Conservation (phyloP, 1,284 basidiomycete species). For the Golubevia pallescens region DNA sequence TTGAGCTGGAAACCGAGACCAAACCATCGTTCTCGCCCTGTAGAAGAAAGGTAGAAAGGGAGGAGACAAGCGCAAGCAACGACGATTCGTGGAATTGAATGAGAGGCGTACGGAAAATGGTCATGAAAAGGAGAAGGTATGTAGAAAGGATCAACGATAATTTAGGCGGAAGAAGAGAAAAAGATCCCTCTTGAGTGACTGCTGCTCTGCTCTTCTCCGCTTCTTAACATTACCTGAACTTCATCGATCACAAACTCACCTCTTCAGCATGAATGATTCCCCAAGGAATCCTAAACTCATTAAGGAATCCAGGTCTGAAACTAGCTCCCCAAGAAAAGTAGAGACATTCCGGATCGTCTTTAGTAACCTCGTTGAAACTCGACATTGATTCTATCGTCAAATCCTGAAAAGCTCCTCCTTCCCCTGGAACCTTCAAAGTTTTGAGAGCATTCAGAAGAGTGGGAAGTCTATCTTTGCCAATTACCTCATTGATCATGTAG, state of each 20-base stretch:
- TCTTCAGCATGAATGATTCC: conserved; percentile 18
- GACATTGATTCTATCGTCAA: conserved; percentile 14
- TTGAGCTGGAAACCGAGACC: conserved; percentile 11
- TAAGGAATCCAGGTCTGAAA: conserved; percentile 13
- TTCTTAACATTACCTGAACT: no score
- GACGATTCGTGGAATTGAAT: no score
- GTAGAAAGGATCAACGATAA: no score
- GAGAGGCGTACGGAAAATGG: no score
- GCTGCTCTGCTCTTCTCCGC: no score
- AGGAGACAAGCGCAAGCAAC: no score
- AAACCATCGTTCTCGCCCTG: conserved; percentile 17
- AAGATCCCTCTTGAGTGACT: no score
- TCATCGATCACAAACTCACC: not conserved
- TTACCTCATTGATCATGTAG: conserved; percentile 20
- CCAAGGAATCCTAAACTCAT: conserved; percentile 20
- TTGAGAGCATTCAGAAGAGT: conserved; percentile 9
- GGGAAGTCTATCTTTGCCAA: conserved; percentile 16
- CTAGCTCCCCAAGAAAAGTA: conserved; percentile 20
- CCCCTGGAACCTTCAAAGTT: conserved; percentile 17
- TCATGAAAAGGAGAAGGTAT: no score
- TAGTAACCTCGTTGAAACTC: conserved; percentile 14
- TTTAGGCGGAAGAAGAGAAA: no score
- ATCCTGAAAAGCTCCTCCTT: conserved; percentile 20
- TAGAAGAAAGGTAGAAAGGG: no score
- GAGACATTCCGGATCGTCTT: conserved; percentile 2